A percentile compares a stretch with the other conserved stretches of the same genome.
Evolutionary conservation across 345 rosid genomes (phyloP).

Genomic region (Aquilaria malaccensis): DNA sequence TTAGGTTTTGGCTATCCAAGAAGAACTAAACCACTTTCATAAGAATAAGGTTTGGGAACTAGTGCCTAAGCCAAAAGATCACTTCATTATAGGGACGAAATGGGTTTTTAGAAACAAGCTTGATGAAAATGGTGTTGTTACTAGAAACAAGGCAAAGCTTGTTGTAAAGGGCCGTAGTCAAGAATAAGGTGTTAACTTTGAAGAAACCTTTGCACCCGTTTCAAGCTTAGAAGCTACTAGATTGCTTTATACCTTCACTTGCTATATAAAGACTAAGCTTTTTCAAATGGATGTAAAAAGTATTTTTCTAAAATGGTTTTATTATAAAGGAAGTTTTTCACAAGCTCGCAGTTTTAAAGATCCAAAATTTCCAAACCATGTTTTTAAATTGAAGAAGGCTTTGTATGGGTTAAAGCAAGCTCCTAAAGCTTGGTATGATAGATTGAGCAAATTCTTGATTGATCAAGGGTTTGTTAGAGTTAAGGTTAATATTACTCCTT

Average conservation of each 20-base stretch:
- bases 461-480: not conserved
- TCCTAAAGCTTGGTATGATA: too few species aligned
- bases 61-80: too few species aligned
- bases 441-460: too few species aligned
- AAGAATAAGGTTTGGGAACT: not conserved
- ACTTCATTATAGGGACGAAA: too few species aligned
- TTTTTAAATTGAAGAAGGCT: too few species aligned
- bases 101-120: too few species aligned
- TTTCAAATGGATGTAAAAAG: conserved; percentile 10
- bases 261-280: too few species aligned
- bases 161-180: not conserved
- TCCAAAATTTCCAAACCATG: not conserved
- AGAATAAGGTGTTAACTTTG: not conserved
- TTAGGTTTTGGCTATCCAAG: not conserved
- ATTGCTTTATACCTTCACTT: not conserved
- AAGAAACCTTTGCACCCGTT: not conserved
- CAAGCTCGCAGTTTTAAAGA: conserved; percentile 7
- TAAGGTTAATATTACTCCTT: not conserved
- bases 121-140: not conserved
- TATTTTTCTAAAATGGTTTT: conserved; percentile 8
- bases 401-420: too few species aligned
- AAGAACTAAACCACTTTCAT: too few species aligned
- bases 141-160: conserved; percentile 3
- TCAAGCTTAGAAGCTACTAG: not conserved
- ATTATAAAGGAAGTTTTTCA: conserved; percentile 8